Percentiles rank a stretch among this genome's conserved stretches.
Evolutionary conservation across 305 asterid genomes (phyloP).

Genomic region (Rubia occidens): DNA sequence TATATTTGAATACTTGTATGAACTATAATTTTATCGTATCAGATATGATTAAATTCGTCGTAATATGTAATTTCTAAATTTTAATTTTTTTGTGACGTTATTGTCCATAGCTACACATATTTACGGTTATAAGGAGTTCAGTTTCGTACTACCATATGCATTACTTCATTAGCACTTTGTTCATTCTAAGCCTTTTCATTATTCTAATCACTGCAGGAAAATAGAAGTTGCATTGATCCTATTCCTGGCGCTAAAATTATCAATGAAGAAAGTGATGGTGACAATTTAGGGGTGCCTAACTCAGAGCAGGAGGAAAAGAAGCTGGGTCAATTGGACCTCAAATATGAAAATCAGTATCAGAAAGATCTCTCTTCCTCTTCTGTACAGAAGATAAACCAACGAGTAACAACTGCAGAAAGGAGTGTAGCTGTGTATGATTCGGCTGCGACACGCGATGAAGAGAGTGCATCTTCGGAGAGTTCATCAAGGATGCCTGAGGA

Average conservation of each 20-base stretch:
- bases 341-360: constrained; percentile 4
- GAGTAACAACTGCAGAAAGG: not conserved
- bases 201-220: constrained; percentile 24
- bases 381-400: too few relatives aligned
- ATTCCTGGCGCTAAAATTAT: constrained; percentile 9
- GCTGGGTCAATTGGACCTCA: not conserved
- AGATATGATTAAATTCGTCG: too few relatives aligned
- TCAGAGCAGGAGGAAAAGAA: constrained; percentile 15
- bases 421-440: not conserved
- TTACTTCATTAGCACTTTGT: not conserved
- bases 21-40: too few relatives aligned
- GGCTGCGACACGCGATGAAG: not conserved
- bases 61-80: too few relatives aligned
- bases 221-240: constrained; percentile 13
- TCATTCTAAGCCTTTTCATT: not conserved
- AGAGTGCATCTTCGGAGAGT: constrained; percentile 29
- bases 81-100: too few relatives aligned
- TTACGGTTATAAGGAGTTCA: too few relatives aligned
- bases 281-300: not conserved
- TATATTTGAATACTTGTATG: too few relatives aligned
- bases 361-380: constrained; percentile 12
- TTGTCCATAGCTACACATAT: too few relatives aligned
- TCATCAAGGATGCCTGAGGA: constrained; percentile 29
- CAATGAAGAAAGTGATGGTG: not conserved
- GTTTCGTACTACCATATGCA: too few relatives aligned